Conservation (phyloP, 176 grass and related monocot genomes). For the Oryza coarctata region DNA sequence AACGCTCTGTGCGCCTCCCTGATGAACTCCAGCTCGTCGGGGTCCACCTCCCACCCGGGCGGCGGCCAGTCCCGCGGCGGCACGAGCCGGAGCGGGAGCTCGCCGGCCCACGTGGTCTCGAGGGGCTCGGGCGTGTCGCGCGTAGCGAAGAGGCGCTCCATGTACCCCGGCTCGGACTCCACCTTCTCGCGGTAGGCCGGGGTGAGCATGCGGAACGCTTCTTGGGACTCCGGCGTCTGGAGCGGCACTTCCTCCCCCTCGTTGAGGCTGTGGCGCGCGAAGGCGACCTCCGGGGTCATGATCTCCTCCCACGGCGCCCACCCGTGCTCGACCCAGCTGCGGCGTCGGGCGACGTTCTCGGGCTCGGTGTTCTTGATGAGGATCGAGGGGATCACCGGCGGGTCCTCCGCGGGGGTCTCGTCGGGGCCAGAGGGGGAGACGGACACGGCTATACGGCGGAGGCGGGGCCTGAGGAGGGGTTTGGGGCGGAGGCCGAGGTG, state of each 20-base stretch:
- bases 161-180: conserved; percentile 74
- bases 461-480: conserved; percentile 10
- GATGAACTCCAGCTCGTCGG: conserved; percentile 80
- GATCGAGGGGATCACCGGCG: conserved; percentile 51
- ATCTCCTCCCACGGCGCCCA: conserved; percentile 96
- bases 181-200: conserved; percentile 84
- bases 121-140: conserved; percentile 81
- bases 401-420: conserved; percentile 53
- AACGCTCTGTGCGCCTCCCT: conserved; percentile 69
- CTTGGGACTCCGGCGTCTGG: conserved; percentile 68
- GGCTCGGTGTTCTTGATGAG: conserved; percentile 46
- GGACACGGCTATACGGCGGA: conserved; percentile 31
- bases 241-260: conserved; percentile 97
- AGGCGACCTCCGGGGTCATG: conserved; percentile 76
- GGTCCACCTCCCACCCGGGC: conserved; percentile 80
- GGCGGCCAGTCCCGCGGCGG: conserved; percentile 95
- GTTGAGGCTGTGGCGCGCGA: conserved; percentile 81
- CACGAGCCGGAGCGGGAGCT: conserved; percentile 58
- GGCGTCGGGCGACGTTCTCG: conserved; percentile 68
- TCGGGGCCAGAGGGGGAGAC: conserved; percentile 51
- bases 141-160: conserved; percentile 62
- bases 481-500: conserved; percentile 43
- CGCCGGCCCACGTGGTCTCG: conserved; percentile 73
- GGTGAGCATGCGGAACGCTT: conserved; percentile 90
- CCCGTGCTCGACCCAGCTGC: conserved; percentile 71